Evolutionary conservation across 148 eudicot genomes (phyloP), one percentile per base, ranked within the genome.

Genomic region (Agrostemma githago): DNA sequence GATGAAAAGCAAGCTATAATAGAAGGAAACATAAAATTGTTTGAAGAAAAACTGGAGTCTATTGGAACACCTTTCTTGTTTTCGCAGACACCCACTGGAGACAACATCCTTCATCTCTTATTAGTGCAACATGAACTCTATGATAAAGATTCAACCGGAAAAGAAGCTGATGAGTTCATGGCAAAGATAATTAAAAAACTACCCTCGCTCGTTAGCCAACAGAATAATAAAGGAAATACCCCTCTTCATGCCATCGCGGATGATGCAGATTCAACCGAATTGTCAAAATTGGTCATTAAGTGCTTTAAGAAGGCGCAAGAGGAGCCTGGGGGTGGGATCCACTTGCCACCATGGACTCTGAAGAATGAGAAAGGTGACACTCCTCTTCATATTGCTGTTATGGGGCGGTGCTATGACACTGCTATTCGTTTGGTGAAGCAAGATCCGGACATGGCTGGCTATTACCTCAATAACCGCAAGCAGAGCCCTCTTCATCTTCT

Each of bases 171-270:
- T 4, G 5, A 19, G 1, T 67, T 67, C 71, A 43, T 67, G 6
- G 37, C 4, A 41, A 21, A 43, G 19, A 56, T 15, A 6, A 43
- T 67, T n/a, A 19, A 11, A 43, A 44, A 43, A 43, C 44, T n/a
- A 16, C 71, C 56, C 15, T 67, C 19, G 54, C 71, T 67, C 56
- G 19, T 67, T 37, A 43, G 19, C 44, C 71, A 67, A n/a, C 34
- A 67, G 56, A 56, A 67, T 26, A 6, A 11, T 43, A 19, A 67
- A 1, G 71, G 56, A 0, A 16, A 67, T 17, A 17, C 71, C 34
- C 71, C 71, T 67, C 6, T 67, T 42, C 71, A 67, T 19, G 12
- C 19, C 14, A 41, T 67, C n/a, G 53, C 26, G 8, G 5, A 43
- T 6, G 8, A 4, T 9, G 11, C 0, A 43, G 8, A 43, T 5